These are phyloP conservation scores for Abrus precatorius DNA, from an alignment of 306 rosid species.

Conservation along the genomic window DNA sequence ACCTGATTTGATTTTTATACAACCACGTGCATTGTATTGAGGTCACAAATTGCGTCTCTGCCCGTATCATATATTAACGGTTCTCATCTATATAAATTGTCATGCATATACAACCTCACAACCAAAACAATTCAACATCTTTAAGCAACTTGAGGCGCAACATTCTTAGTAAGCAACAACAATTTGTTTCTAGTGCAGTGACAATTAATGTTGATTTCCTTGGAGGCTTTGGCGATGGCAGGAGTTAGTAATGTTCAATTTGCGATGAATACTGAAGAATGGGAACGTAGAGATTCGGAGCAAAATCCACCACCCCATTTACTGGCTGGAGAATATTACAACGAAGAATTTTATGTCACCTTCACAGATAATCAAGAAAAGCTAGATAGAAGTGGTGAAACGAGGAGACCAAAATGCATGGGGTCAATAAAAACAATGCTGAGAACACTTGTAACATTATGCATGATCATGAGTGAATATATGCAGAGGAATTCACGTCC, in stretches of 20 bases:
- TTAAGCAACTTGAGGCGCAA: not conserved
- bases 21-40: conserved; percentile 19
- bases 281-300: conserved; percentile 40
- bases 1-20: not conserved
- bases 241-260: conserved; percentile 38
- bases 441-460: conserved; percentile 24
- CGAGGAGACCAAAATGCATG: not conserved
- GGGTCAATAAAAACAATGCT: not conserved
- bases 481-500: not conserved
- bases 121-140: not conserved
- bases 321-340: conserved; percentile 19
- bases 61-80: not conserved
- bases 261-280: conserved; percentile 37
- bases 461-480: not conserved
- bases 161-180: not conserved
- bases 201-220: conserved; percentile 40
- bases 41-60: not conserved
- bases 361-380: conserved; percentile 17
- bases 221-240: conserved; percentile 52
- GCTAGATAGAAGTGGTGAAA: not conserved
- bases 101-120: not conserved
- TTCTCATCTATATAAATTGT: not conserved
- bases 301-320: conserved; percentile 53
- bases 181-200: not conserved
- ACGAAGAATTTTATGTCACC: not conserved